phyloP scores from a whole-genome alignment of 805 yeast species.

The Saturnispora halmiae region DNA sequence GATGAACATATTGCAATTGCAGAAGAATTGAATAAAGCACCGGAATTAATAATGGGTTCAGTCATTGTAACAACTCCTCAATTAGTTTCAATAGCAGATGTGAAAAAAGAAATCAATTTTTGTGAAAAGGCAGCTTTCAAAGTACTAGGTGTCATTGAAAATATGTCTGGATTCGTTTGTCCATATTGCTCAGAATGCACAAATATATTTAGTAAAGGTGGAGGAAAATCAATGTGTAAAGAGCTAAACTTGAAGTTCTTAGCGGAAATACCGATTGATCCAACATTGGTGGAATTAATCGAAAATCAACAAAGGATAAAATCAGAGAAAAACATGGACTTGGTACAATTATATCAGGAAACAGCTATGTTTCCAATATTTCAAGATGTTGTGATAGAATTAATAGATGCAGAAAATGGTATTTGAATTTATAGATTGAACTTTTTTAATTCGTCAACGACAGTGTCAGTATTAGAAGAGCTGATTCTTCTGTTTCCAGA shows the following conservation, averaged over 20 bases:
- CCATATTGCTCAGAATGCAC: slow-evolving; percentile 91
- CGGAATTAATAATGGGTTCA: slow-evolving; percentile 74
- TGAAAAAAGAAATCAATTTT: slow-evolving; percentile 85
- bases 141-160: slow-evolving; percentile 82
- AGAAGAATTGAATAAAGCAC: slow-evolving; percentile 63
- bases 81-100: slow-evolving; percentile 87
- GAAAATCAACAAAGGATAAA: slow-evolving; percentile 68
- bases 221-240: slow-evolving; percentile 68
- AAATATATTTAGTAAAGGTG: slow-evolving; percentile 87
- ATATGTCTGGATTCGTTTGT: slow-evolving; percentile 95
- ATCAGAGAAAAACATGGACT: slow-evolving; percentile 27
- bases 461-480: neutral
- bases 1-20: slow-evolving; percentile 98
- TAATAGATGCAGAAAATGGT: too few species aligned
- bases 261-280: slow-evolving; percentile 91
- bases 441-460: neutral
- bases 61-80: slow-evolving; percentile 96
- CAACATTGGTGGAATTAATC: slow-evolving; percentile 78
- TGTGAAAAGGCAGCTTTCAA: slow-evolving; percentile 77
- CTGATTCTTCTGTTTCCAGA: neutral
- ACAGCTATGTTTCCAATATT: slow-evolving; percentile 37
- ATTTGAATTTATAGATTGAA: slow-evolving; percentile 7
- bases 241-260: slow-evolving; percentile 56
- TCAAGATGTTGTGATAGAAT: slow-evolving; percentile 34
- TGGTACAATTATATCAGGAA: slow-evolving; percentile 31